Evolutionary conservation across 805 yeast species (phyloP), one percentile per base, ranked within the genome.

Genomic region (Sugiyamaella valdiviana): DNA sequence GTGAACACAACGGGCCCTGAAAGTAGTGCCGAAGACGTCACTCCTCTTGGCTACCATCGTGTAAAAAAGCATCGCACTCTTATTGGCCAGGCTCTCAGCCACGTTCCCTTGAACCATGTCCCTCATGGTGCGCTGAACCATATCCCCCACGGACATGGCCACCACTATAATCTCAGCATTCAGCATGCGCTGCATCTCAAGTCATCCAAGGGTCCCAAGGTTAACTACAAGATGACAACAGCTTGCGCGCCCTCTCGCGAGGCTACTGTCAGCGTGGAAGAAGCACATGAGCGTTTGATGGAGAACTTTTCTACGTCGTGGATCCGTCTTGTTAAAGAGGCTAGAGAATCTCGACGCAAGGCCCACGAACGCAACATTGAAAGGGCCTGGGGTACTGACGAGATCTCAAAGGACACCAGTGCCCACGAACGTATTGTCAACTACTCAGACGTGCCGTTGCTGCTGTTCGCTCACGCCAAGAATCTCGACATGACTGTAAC

Each of bases 241-340:
- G 20, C 36, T 4, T 26, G 24, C 22, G 45, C 38, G 6, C 50
- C 50, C 20, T 35, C 50, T 2, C 48, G 37, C 19, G 43, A 38
- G 2, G 19, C 21, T 21, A 36, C 38, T 3, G 57, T 63, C 21
- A 53, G 64, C 12, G 52, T 67, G 6, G 67, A 55, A 4, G 64
- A 59, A 22, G 67, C 73, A 5, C 58, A 66, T 2, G 51, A 66
- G 20, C 58, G 63, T 19, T 58, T 85, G 19, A 63, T 73, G 36
- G 70, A 73, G 46, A 69, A 74, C 46, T 71, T 80, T 20, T 75
- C 85, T 0, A 65, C 66, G 16, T 79, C 86, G 0, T 90, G 98
- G 98, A 75, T 86, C 19, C 66, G 75, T 20, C 72, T 85, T 44
- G 78, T 86, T 5, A 70, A 71, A 29, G 71, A 49, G 14, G 70